Base-by-base conservation (phyloP, 257 asterid species). In the Solanum pennellii region DNA sequence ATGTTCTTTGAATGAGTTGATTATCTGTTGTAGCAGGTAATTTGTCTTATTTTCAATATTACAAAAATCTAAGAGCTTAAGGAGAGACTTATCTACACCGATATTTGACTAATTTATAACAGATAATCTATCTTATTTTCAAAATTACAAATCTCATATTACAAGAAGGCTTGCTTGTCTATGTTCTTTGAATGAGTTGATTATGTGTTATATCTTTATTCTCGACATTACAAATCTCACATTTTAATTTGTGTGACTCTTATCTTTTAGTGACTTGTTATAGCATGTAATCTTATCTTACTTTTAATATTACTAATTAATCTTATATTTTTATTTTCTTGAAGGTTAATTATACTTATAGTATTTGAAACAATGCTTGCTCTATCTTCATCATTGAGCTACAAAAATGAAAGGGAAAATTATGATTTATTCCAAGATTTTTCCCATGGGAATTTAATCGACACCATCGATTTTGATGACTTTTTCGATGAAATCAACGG, bases 391-490 rank as follows among this genome's bases (percentile, higher is more conserved):
- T 25, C 82, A 10, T 74, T 74, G 49, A 74, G 49, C 82, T 74
- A 74, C 82, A 74, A 37, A 74, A 74, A 74, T 21, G 82, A 74
- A 11, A 74, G 49, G 49, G 49, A 20, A 37, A 93, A 71, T 42
- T 91, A 84, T 15, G 96, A 90, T 65, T 93, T 74, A 20, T 95
- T 31, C 89, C 90, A 2, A 37, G 98, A 94, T 41, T 94, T 96
- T 59, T 47, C 92, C 3, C 87, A 86, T 9, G 95, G 93, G 69
- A 94, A 89, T 87, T 88, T 95, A 87, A 94, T 95, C 12, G 95
- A 92, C 86, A 92, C 93, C 90, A 92, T 96, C 88, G 95, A 94
- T 89, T 96, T 94, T 65, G 98, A 93, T 44, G 98, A 96, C 71
- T 88, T 95, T 0, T 94, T 96, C 74, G 89, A 90, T 10, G 97